Base-by-base conservation (phyloP, 2,329 filamentous ascomycete genomes). In the Fusarium brevicatenulatum region DNA sequence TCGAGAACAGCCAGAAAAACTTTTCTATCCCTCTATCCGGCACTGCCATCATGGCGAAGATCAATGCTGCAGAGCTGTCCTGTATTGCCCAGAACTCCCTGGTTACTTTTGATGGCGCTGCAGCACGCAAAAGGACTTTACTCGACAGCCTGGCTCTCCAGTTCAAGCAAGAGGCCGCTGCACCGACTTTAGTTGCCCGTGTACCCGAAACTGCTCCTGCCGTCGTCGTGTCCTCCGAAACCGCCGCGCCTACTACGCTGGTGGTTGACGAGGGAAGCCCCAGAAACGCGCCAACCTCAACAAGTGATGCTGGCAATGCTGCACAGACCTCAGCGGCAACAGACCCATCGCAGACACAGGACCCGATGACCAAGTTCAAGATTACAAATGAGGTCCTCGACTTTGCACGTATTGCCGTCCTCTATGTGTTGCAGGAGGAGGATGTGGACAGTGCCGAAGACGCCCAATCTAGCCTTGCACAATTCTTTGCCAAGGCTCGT, bases 71-170 rank as follows among this genome's bases (percentile, higher is more conserved):
- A 37, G 92, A 92, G 72, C 85, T 97, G 21, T 95, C 93, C 61
- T 99, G 96, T 81, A 90, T 90, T 13, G 90, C 91, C 0, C 92
- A 98, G 80, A 98, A 98, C 77, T 92, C 94, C 0, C 86, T 99
- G 8, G 92, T 98, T 21, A 94, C 93, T 0, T 97, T 98, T 80
- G 89, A 93, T 74, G 92, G 91, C 9, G 81, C 81, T 62, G 81
- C 84, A 5, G 79, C 81, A 8, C 81, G 85, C 36, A 72, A 78
- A 19, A 80, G 81, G 23, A 76, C 72, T 9, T 68, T 78, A 21
- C 70, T 78, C 10, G 75, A 79, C 43, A 78, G 79, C 11, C 66
- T 73, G 11, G 76, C 76, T 18, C 54, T 73, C 6, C 71, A 72
- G 23, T 74, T 71, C 18, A 70, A 72, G 34, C 53, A 62, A n/a